Base-by-base conservation (phyloP, 805 yeast genomes). In the Saturnispora kantuleensis region DNA sequence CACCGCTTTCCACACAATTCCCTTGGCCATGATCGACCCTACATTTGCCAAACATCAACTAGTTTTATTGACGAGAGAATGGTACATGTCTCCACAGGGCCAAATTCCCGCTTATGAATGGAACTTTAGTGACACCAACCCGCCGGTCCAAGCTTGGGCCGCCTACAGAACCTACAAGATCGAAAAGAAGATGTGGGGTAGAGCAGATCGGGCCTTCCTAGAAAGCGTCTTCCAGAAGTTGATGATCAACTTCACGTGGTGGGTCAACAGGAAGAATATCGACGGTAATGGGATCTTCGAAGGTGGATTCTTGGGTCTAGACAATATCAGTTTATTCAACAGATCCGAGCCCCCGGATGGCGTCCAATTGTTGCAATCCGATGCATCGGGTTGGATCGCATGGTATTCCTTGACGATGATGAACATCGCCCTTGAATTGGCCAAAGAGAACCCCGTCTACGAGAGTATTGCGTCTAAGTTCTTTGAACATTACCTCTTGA, bases 21-120 rank as follows among this genome's bases (percentile, higher is more conserved):
- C 97, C 10, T 66, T 88, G 50, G 90, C 96, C 5, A 84, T 88
- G 88, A 78, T 88, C 57, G 97, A 88, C 62, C 95, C 96, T 1
- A 86, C 76, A 45, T 88, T 85, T 66, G 94, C 96, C 31, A 88
- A 88, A 62, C 81, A 77, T 54, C 96, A 88, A 65, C 72, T 88
- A 53, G 95, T 83, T 59, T 67, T 88, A 46, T 68, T 88, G 60
- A 82, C 95, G 29, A 74, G 96, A 58, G 97, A 88, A 64, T 88
- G 96, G 96, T 88, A 88, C 60, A 86, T 87, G 94, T 96, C 90
- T 60, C 96, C 96, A 38, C 88, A 88, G 60, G 97, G 97, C n/a
- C 96, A 89, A 64, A 77, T 87, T 51, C 96, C 97, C 0, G 96
- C 96, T 11, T 88, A 88, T 62, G 97, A 88, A 64, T 88, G 97